Percentiles rank a stretch among this genome's conserved stretches.
phyloP scores from a whole-genome alignment of 768 basidiomycete genomes.

The Leccinum sublutescens region DNA sequence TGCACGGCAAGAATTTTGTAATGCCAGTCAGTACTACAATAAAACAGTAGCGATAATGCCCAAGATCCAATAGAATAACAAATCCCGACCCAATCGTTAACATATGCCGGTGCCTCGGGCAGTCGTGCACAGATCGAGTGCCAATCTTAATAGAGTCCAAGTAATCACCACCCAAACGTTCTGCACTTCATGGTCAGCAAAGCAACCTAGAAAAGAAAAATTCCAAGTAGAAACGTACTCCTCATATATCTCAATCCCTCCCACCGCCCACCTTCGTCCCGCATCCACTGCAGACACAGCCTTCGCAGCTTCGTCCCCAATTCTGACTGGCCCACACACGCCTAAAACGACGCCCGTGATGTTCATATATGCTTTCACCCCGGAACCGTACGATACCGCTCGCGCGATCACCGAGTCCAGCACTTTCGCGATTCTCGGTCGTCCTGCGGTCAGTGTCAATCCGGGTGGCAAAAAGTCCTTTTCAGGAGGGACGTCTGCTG shows the following conservation, averaged over 20 bases:
- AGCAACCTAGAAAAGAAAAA: neutral
- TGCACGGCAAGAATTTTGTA: neutral
- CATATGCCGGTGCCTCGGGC: neutral
- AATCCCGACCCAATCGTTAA: neutral
- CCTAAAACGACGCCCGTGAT: conserved; percentile 39
- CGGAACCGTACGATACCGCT: conserved; percentile 43
- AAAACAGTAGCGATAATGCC: neutral
- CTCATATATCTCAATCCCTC: conserved; percentile 42
- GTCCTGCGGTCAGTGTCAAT: conserved; percentile 50
- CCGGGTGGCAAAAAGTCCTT: conserved; percentile 36
- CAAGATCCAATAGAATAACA: neutral
- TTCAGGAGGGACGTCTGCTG: conserved; percentile 32
- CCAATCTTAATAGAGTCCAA: neutral
- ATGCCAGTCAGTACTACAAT: neutral
- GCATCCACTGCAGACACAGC: conserved; percentile 36
- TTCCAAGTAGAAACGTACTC: conserved; percentile 32
- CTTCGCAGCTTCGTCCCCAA: conserved; percentile 38
- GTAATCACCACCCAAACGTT: conserved; percentile 31
- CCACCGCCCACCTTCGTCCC: conserved; percentile 33
- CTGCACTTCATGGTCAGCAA: conserved; percentile 17
- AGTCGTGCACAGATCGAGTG: neutral
- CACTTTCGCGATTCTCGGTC: conserved; percentile 50
- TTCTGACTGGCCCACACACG: conserved; percentile 40
- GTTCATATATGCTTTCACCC: conserved; percentile 25
- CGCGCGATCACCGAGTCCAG: conserved; percentile 46